Evolutionary conservation across 768 basidiomycete genomes (phyloP), one percentile per base, ranked within the genome.

Genomic region (Termitomyces eurrhizus): DNA sequence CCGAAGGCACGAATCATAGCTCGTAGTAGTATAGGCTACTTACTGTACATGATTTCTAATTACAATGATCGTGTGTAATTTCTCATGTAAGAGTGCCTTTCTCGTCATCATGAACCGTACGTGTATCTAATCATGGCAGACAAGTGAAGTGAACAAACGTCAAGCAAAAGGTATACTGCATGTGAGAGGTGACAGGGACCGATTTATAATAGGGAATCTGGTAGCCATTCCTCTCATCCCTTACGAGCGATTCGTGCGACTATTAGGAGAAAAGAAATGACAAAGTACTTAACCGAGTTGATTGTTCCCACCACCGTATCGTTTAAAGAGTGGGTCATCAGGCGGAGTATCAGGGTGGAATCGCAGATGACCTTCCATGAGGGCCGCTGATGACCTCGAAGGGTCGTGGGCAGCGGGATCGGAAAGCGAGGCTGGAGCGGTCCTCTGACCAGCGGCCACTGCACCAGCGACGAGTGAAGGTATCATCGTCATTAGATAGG

Each of bases 331-430:
- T 14, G 79, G 78, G 66, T 95, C 92, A 61, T 90, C 84, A 36
- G 73, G 77, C 50, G 83, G 78, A 2, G 93, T 95, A 41, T 91
- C 92, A 0, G 94, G 94, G 69, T 97, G 95, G 7, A 96, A 77
- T 70, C 93, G 92, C 14, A 94, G 78, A 73, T 84, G 90, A 63
- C 93, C 93, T 70, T 90, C 86, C 87, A 87, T 92, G 7, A 94
- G 78, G 2, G 90, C 91, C 11, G 91, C 87, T 35, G 91, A 88
- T 11, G 91, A 89, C 69, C 81, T 82, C 36, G 92, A 92, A 16
- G 93, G 91, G 71, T 93, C 89, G 59, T 80, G 76, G 54, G 84
- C 79, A 29, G 90, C 84, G 36, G 92, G 92, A 72, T 94, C 88
- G 1, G 88, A 87, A 7, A 91, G 76, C 4, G 83, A 80, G 39